Evolutionary conservation across 345 rosid genomes (phyloP).

Genomic region (Eucalyptus microcorys): DNA sequence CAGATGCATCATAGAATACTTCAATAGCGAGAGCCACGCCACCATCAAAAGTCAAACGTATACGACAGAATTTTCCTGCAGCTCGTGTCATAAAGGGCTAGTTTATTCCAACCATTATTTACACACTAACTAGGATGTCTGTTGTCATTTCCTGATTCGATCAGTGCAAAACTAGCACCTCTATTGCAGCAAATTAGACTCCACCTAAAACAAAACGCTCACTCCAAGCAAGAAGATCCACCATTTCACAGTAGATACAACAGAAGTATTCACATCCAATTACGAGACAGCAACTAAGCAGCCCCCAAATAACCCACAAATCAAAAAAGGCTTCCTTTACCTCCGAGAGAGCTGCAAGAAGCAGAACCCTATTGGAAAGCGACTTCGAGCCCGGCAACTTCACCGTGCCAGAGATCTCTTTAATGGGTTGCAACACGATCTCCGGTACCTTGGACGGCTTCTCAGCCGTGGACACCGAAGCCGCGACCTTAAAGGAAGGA

Average conservation of each 20-base stretch:
- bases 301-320: background rate
- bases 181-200: background rate
- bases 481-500: conserved; percentile 19
- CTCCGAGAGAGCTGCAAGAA: conserved; percentile 90
- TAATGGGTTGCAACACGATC: conserved; percentile 74
- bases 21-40: background rate
- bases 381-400: conserved; percentile 93
- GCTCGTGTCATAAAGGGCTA: background rate
- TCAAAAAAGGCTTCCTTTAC: conserved; percentile 4
- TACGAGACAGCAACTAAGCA: background rate
- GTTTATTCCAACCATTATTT: background rate
- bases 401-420: conserved; percentile 73
- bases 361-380: conserved; percentile 82
- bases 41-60: background rate
- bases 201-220: background rate
- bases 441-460: conserved; percentile 58
- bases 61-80: too few species aligned
- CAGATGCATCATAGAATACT: background rate
- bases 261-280: background rate
- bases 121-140: background rate
- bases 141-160: background rate
- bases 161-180: background rate
- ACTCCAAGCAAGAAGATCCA: background rate
- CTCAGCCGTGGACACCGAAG: conserved; percentile 41
- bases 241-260: background rate